Evolutionary conservation across 2,329 filamentous ascomycete species (phyloP).

Genomic region (Xylariaceae sp.): DNA sequence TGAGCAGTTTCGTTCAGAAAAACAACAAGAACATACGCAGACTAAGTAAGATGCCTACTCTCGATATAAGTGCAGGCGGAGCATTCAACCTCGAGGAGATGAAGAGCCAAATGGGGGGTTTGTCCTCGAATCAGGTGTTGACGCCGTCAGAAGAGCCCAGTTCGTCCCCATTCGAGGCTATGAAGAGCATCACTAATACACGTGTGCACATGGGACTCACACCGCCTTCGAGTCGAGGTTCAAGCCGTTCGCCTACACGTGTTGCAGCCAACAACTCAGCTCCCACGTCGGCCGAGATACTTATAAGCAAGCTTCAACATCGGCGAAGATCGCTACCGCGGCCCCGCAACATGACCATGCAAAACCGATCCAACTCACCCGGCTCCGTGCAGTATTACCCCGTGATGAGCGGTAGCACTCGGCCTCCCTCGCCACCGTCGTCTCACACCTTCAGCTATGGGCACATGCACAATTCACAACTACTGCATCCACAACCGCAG

Average conservation of each 20-base stretch:
- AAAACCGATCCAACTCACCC: constrained; percentile 14
- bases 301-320: constrained; percentile 21
- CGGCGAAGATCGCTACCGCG: constrained; percentile 8
- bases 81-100: too few species aligned
- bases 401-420: too few species aligned
- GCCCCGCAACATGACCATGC: constrained; percentile 18
- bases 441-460: too few species aligned
- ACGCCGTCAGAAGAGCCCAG: constrained; percentile 22
- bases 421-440: too few species aligned
- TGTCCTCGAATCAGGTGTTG: constrained; percentile 33
- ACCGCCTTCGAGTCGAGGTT: constrained; percentile 35
- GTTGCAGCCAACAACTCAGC: constrained; percentile 7
- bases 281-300: constrained; percentile 20
- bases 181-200: constrained; percentile 5
- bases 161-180: constrained; percentile 10
- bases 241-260: constrained; percentile 29
- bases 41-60: constrained; percentile 39
- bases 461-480: too few species aligned
- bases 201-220: constrained; percentile 19
- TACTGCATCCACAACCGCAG: too few species aligned
- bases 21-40: constrained; percentile 43
- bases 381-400: too few species aligned
- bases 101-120: too few species aligned
- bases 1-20: constrained; percentile 43
- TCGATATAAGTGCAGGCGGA: too few species aligned